Percentiles rank a stretch among this genome's conserved stretches.
These are phyloP conservation scores for Microbotryum violaceum DNA, from an alignment of 1,284 basidiomycete genomes.

Conservation along the genomic window DNA sequence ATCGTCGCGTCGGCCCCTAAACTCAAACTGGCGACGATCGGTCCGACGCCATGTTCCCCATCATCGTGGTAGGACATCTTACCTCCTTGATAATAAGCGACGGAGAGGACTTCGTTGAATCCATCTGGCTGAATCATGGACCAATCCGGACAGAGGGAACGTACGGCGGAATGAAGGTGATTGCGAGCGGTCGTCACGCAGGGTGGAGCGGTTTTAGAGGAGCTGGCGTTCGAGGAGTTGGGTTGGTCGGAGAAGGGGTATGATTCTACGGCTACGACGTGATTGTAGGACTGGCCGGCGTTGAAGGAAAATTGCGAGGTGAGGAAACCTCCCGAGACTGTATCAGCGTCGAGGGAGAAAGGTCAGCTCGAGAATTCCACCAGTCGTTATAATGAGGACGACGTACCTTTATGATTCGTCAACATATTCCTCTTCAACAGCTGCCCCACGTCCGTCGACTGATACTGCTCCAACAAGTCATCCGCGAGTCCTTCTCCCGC, in stretches of 20 bases:
- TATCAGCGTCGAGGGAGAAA: neutral
- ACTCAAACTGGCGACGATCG: conserved; percentile 20
- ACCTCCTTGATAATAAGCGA: conserved; percentile 25
- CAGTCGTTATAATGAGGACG: neutral
- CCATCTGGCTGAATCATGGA: neutral
- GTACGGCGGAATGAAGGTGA: conserved; percentile 9
- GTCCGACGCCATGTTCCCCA: conserved; percentile 24
- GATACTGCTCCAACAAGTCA: conserved; percentile 17
- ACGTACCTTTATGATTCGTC: conserved; percentile 4
- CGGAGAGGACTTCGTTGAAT: conserved; percentile 28
- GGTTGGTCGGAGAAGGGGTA: conserved; percentile 14
- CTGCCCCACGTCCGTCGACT: conserved; percentile 7
- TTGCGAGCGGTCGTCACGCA: conserved; percentile 14
- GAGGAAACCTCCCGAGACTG: conserved; percentile 5
- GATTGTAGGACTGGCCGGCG: conserved; percentile 14
- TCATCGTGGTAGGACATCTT: conserved; percentile 30
- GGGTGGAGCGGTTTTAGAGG: neutral
- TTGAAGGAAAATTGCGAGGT: conserved; percentile 13
- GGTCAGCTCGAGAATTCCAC: neutral
- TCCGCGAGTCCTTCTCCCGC: neutral
- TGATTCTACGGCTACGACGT: conserved; percentile 15
- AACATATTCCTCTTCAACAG: conserved; percentile 19
- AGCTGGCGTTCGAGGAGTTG: neutral
- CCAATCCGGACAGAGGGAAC: neutral
- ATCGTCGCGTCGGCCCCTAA: conserved; percentile 20